These are phyloP conservation scores for Carallia pectinifolia DNA, from an alignment of 345 rosid genomes.

Conservation along the genomic window DNA sequence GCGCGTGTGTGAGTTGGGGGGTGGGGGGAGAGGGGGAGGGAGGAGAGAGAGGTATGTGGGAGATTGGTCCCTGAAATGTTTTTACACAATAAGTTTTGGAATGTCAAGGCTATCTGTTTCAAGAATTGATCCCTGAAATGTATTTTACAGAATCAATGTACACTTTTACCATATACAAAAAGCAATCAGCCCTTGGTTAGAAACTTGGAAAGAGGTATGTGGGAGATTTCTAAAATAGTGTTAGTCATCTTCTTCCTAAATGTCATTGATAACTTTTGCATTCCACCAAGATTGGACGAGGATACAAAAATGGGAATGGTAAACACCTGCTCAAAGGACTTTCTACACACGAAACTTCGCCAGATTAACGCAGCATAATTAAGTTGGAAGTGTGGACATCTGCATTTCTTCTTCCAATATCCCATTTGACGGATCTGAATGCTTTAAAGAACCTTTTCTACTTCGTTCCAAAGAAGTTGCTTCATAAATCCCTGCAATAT, in stretches of 20 bases:
- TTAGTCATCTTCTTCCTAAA: background rate
- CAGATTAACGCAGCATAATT: conserved; percentile 10
- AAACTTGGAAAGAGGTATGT: background rate
- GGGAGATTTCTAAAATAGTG: background rate
- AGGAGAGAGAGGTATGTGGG: too few species aligned
- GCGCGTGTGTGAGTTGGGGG: too few species aligned
- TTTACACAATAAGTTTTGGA: too few species aligned
- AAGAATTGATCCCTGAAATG: background rate
- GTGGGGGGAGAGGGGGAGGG: too few species aligned
- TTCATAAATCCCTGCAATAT: conserved; percentile 60
- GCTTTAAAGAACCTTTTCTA: conserved; percentile 52
- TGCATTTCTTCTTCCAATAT: conserved; percentile 46
- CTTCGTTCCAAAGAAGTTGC: conserved; percentile 75
- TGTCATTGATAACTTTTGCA: background rate
- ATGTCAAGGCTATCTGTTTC: too few species aligned
- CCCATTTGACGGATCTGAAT: conserved; percentile 49
- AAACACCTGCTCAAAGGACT: background rate
- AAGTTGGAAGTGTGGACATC: conserved; percentile 48
- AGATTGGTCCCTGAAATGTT: too few species aligned
- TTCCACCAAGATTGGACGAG: background rate
- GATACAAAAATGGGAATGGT: background rate
- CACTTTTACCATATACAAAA: background rate
- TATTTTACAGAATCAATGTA: conserved; percentile 13
- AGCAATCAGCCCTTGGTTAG: background rate
- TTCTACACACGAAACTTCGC: background rate